A percentile compares a stretch with the other conserved stretches of the same genome.
phyloP scores from a whole-genome alignment of 192 early-diverging fungal genomes.

The Backusella luteola region DNA sequence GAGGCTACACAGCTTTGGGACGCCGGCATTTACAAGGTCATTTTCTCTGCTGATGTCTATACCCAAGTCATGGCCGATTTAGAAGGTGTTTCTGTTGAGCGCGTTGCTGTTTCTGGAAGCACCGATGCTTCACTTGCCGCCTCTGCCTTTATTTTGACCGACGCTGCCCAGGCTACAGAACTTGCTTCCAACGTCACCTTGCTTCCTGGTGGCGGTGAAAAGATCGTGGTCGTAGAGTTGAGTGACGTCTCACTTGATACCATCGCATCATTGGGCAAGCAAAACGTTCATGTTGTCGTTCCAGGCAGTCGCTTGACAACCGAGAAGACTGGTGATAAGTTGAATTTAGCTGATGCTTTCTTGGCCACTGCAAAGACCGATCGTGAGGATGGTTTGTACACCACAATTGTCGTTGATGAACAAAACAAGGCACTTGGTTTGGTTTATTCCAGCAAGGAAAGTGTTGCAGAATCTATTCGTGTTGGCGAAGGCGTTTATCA shows the following conservation, averaged over 20 bases:
- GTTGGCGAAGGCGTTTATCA: constrained; percentile 90
- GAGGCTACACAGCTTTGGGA: constrained; percentile 45
- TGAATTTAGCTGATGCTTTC: constrained; percentile 61
- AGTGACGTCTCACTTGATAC: constrained; percentile 23
- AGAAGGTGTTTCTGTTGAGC: constrained; percentile 38
- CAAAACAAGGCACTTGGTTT: constrained; percentile 85
- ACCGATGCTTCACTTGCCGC: constrained; percentile 20
- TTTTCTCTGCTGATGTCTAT: constrained; percentile 38
- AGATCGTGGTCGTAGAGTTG: constrained; percentile 34
- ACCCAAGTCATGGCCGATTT: constrained; percentile 26
- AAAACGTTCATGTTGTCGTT: constrained; percentile 37
- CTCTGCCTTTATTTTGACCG: constrained; percentile 28
- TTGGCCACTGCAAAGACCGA: constrained; percentile 65
- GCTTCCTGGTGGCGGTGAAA: constrained; percentile 43
- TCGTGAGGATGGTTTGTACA: constrained; percentile 86
- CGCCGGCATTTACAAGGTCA: constrained; percentile 45
- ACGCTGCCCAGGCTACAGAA: constrained; percentile 16
- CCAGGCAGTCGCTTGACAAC: constrained; percentile 33
- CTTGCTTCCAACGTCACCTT: constrained; percentile 24
- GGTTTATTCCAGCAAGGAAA: constrained; percentile 85
- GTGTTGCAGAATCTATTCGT: constrained; percentile 77
- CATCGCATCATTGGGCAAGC: constrained; percentile 31
- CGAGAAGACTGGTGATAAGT: constrained; percentile 11
- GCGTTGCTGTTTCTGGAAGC: constrained; percentile 37
- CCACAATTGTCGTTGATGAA: constrained; percentile 94